Percentiles rank a stretch among this genome's conserved stretches.
phyloP scores from a whole-genome alignment of 2,329 filamentous ascomycete genomes.

The Sporothrix brunneoviolacea region DNA sequence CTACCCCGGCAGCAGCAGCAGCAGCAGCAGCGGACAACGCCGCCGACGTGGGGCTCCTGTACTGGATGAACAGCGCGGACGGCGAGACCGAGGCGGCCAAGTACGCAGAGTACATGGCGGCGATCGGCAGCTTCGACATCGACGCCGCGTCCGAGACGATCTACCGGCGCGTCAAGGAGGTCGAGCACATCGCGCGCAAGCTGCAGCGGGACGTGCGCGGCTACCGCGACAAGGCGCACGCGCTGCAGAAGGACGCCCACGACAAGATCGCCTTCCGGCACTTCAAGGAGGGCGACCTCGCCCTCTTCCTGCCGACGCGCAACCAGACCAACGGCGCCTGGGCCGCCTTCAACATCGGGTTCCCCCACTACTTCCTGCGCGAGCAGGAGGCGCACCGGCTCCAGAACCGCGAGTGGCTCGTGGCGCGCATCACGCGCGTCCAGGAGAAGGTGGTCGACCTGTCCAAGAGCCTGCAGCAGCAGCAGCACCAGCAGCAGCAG shows the following conservation, averaged over 20 bases:
- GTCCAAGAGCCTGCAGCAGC: constrained; percentile 61
- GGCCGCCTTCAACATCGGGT: constrained; percentile 97
- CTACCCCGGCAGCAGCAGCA: constrained; percentile 34
- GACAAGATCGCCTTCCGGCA: constrained; percentile 94
- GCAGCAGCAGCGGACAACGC: too few species aligned
- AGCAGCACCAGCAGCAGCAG: constrained; percentile 24
- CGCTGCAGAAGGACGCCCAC: constrained; percentile 74
- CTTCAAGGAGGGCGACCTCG: constrained; percentile 94
- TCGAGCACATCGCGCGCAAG: constrained; percentile 87
- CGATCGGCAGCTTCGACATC: constrained; percentile 71
- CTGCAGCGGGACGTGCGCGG: constrained; percentile 82
- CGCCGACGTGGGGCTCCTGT: constrained; percentile 64
- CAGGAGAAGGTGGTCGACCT: constrained; percentile 92
- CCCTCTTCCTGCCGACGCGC: constrained; percentile 85
- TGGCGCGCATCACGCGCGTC: constrained; percentile 84
- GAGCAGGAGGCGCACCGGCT: constrained; percentile 87
- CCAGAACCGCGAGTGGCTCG: constrained; percentile 84
- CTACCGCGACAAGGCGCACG: constrained; percentile 81
- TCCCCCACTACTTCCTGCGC: constrained; percentile 92
- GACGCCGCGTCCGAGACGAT: constrained; percentile 80
- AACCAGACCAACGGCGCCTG: constrained; percentile 93
- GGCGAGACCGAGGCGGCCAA: constrained; percentile 61
- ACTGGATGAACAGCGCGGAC: constrained; percentile 72
- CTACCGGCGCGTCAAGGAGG: constrained; percentile 83
- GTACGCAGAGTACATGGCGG: constrained; percentile 68